Conservation (phyloP, 208 protist genomes). For the Herpetomonas muscarum region DNA sequence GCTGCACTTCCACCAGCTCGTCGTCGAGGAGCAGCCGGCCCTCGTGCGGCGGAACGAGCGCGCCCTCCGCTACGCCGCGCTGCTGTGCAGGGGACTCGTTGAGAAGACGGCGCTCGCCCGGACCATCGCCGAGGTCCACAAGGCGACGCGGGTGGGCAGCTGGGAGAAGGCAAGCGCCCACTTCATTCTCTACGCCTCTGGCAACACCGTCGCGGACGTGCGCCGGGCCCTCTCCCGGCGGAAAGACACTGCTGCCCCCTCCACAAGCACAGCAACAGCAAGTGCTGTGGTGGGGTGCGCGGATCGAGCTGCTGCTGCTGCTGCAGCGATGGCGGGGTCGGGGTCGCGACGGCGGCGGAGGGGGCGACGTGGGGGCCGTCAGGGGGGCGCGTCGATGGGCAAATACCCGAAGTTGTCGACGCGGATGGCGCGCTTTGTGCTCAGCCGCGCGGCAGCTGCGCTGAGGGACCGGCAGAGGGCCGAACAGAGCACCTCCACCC, state of each 20-base stretch:
- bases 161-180: conserved; percentile 43
- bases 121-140: conserved; percentile 36
- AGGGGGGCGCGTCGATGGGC: no score
- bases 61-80: conserved; percentile 38
- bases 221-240: background rate
- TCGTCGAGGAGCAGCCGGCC: conserved; percentile 44
- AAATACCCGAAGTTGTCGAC: no score
- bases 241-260: background rate
- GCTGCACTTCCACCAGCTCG: conserved; percentile 51
- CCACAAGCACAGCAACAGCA: background rate
- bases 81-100: conserved; percentile 45
- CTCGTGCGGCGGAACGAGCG: conserved; percentile 28
- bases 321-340: no score
- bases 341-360: no score
- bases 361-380: no score
- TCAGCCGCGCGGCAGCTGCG: no score
- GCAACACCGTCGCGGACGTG: background rate
- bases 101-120: conserved; percentile 33
- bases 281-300: background rate
- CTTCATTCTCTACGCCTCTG: conserved; percentile 41
- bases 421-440: no score
- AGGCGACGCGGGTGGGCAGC: conserved; percentile 25
- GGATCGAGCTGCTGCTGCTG: no score
- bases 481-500: no score
- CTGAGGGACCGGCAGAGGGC: no score